phyloP scores from a whole-genome alignment of 2,329 filamentous ascomycete species.

The Emericellopsis cladophorae region DNA sequence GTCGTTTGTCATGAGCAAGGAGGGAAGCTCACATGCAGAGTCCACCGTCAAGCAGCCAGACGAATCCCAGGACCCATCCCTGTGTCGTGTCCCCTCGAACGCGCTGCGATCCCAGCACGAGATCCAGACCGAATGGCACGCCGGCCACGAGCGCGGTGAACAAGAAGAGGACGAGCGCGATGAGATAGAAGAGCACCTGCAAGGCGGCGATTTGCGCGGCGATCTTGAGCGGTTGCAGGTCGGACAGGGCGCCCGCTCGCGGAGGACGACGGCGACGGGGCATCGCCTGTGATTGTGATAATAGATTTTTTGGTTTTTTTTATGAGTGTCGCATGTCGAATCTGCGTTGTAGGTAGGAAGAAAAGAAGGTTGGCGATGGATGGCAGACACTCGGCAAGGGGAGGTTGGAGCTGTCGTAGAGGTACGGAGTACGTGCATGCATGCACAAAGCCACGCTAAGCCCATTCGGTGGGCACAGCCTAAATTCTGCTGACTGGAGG shows the following conservation, averaged over 20 bases:
- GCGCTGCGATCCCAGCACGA: constrained; percentile 45
- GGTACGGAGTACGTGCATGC: too few relatives aligned
- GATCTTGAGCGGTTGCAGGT: constrained; percentile 48
- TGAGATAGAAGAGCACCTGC: constrained; percentile 42
- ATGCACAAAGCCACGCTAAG: too few relatives aligned
- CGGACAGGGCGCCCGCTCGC: constrained; percentile 45
- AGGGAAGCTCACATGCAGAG: constrained; percentile 31
- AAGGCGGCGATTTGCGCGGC: constrained; percentile 44
- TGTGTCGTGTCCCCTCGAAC: constrained; percentile 49
- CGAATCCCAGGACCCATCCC: constrained; percentile 45
- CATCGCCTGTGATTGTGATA: constrained; percentile 19
- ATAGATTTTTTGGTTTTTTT: too few relatives aligned
- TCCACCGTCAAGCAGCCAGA: constrained; percentile 44
- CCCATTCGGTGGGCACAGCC: too few relatives aligned
- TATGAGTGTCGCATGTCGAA: too few relatives aligned
- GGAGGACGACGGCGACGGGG: constrained; percentile 43
- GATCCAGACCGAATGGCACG: constrained; percentile 34
- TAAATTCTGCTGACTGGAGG: too few relatives aligned
- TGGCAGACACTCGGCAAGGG: too few relatives aligned
- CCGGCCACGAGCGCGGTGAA: constrained; percentile 49
- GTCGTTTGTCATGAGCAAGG: constrained; percentile 1
- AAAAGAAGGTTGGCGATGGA: too few relatives aligned
- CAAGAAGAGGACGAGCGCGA: constrained; percentile 37
- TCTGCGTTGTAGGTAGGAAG: too few relatives aligned
- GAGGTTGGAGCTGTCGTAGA: too few relatives aligned